Conservation (phyloP, 257 asterid species). For the Lavandula angustifolia region DNA sequence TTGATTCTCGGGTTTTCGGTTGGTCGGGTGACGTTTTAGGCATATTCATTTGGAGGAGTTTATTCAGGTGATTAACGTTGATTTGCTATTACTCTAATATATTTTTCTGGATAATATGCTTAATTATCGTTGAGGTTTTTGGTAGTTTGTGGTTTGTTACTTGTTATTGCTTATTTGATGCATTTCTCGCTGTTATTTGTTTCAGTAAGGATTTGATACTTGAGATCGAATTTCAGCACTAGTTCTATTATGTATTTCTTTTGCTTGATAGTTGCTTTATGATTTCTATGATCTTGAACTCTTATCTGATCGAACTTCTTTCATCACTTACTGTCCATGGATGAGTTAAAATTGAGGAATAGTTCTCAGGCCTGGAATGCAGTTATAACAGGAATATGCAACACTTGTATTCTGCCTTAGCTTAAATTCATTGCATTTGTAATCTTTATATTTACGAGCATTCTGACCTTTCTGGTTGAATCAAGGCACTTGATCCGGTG, state of each 20-base stretch:
- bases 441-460: neutral
- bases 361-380: neutral
- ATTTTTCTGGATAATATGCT: neutral
- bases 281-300: neutral
- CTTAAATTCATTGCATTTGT: constrained; percentile 16
- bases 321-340: neutral
- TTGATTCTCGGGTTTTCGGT: constrained; percentile 24
- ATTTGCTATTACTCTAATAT: neutral
- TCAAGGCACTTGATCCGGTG: neutral
- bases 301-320: neutral
- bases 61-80: constrained; percentile 25
- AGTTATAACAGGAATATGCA: neutral
- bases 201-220: neutral
- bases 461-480: neutral
- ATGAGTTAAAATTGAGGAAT: constrained; percentile 4
- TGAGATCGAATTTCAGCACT: neutral
- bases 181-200: neutral
- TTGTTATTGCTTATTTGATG: neutral
- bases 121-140: neutral
- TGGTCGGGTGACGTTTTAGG: constrained; percentile 27
- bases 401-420: neutral
- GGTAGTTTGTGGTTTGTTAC: neutral
- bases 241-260: neutral
- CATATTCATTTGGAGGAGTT: constrained; percentile 7
- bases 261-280: neutral